These are phyloP conservation scores for Zygoascus meyerae DNA, from an alignment of 1,139 yeast species.

Conservation along the genomic window DNA sequence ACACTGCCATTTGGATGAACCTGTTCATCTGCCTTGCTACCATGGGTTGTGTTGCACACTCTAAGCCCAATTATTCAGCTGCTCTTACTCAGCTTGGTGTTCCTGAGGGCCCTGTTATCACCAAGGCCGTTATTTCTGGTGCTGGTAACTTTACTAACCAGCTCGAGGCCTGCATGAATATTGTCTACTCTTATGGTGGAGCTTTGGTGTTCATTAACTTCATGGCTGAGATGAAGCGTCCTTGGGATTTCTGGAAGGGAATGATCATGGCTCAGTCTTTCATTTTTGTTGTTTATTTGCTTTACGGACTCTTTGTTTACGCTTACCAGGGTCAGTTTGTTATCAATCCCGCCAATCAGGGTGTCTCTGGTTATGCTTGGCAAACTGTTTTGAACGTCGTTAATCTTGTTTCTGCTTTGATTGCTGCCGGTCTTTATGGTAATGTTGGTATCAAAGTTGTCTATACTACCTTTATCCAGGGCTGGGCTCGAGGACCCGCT, in stretches of 20 bases:
- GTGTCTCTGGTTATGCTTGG: conserved; percentile 32
- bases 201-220: conserved; percentile 43
- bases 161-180: conserved; percentile 39
- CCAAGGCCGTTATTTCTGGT: conserved; percentile 28
- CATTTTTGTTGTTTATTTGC: conserved; percentile 37
- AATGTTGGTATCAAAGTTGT: conserved; percentile 42
- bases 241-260: conserved; percentile 44
- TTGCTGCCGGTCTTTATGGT: conserved; percentile 43
- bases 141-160: conserved; percentile 26
- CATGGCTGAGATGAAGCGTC: conserved; percentile 43
- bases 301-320: conserved; percentile 41
- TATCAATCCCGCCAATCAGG: conserved; percentile 42
- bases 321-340: conserved; percentile 41
- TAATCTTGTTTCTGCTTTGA: conserved; percentile 36
- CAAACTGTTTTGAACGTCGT: conserved; percentile 42
- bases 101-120: conserved; percentile 25
- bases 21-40: conserved; percentile 39
- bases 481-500: conserved; percentile 34
- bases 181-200: conserved; percentile 46
- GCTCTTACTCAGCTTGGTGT: conserved; percentile 27
- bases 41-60: conserved; percentile 37
- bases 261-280: conserved; percentile 41
- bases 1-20: conserved; percentile 43
- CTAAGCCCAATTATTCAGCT: conserved; percentile 34
- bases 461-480: conserved; percentile 36